A percentile compares a stretch with the other conserved stretches of the same genome.
Conservation (phyloP, 805 yeast species). For the Yarrowia deformans region DNA sequence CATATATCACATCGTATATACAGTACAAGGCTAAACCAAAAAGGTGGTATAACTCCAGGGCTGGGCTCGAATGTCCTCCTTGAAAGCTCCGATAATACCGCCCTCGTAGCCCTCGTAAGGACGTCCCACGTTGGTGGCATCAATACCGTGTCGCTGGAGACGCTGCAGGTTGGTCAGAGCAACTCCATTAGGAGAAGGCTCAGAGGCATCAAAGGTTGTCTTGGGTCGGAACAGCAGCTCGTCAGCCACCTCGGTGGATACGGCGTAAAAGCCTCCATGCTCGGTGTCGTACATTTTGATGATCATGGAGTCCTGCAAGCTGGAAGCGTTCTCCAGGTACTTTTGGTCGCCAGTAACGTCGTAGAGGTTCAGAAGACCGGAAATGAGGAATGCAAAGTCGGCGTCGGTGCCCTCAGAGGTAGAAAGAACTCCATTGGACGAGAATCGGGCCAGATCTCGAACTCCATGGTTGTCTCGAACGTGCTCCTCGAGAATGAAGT, state of each 20-base stretch:
- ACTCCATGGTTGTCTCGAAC: slow-evolving; percentile 43
- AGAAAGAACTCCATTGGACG: slow-evolving; percentile 38
- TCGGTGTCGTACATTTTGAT: slow-evolving; percentile 49
- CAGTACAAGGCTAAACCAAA: slow-evolving; percentile 1
- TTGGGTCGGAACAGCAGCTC: slow-evolving; percentile 51
- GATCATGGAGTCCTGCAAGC: slow-evolving; percentile 49
- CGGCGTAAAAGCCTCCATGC: slow-evolving; percentile 49
- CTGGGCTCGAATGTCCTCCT: slow-evolving; percentile 42
- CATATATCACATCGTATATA: too few relatives aligned
- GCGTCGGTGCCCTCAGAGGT: slow-evolving; percentile 48
- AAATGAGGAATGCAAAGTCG: slow-evolving; percentile 51
- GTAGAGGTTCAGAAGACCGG: slow-evolving; percentile 51
- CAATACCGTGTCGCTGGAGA: slow-evolving; percentile 41
- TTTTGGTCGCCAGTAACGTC: slow-evolving; percentile 48
- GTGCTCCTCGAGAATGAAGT: slow-evolving; percentile 42
- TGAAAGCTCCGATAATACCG: slow-evolving; percentile 40
- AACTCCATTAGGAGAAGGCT: slow-evolving; percentile 52
- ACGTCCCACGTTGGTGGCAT: slow-evolving; percentile 38
- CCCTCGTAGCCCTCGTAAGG: slow-evolving; percentile 33
- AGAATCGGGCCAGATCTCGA: slow-evolving; percentile 44
- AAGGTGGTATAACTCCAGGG: slow-evolving; percentile 41
- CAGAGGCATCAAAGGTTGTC: slow-evolving; percentile 51
- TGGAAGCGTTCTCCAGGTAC: slow-evolving; percentile 48
- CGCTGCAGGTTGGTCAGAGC: slow-evolving; percentile 49
- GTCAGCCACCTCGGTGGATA: slow-evolving; percentile 41